These are phyloP conservation scores for Leptographium radiaticola DNA, from an alignment of 2,329 filamentous ascomycete species.

Conservation along the genomic window DNA sequence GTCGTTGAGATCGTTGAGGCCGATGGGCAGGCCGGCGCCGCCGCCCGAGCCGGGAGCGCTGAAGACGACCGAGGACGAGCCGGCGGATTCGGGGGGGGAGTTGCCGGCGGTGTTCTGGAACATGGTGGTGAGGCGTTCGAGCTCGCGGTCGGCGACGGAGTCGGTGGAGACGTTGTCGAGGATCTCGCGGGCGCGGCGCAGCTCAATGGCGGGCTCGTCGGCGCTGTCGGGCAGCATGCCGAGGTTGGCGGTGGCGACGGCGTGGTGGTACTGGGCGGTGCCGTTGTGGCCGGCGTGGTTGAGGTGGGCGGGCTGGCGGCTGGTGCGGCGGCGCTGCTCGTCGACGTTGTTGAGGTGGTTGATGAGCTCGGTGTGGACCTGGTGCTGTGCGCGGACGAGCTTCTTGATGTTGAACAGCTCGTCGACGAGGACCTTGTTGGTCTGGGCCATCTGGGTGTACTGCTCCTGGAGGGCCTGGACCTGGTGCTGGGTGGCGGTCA, in stretches of 20 bases:
- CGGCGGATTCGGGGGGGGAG: slow-evolving; percentile 39
- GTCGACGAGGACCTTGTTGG: slow-evolving; percentile 48
- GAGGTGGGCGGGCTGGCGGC: slow-evolving; percentile 24
- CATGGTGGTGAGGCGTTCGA: slow-evolving; percentile 41
- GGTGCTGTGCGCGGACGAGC: slow-evolving; percentile 43
- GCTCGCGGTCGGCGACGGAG: slow-evolving; percentile 37
- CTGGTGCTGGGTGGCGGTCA: slow-evolving; percentile 84
- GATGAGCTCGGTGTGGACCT: slow-evolving; percentile 44
- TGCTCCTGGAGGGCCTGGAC: slow-evolving; percentile 77
- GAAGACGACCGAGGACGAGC: slow-evolving; percentile 41
- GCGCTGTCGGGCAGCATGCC: slow-evolving; percentile 30
- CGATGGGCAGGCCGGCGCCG: slow-evolving; percentile 16
- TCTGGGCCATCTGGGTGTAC: slow-evolving; percentile 61
- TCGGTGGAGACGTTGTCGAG: slow-evolving; percentile 39
- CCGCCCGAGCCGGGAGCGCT: slow-evolving; percentile 27
- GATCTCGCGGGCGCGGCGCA: slow-evolving; percentile 44
- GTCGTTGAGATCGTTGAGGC: slow-evolving; percentile 42
- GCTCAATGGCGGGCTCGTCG: slow-evolving; percentile 34
- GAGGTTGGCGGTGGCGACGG: slow-evolving; percentile 18
- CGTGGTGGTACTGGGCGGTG: slow-evolving; percentile 24
- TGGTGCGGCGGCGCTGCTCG: slow-evolving; percentile 27
- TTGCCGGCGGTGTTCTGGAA: slow-evolving; percentile 28
- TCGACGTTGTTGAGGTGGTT: slow-evolving; percentile 39
- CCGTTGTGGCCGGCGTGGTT: slow-evolving; percentile 23
- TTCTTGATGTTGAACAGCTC: slow-evolving; percentile 49